Conservation (phyloP, 305 asterid genomes). For the Fraxinus sp. region DNA sequence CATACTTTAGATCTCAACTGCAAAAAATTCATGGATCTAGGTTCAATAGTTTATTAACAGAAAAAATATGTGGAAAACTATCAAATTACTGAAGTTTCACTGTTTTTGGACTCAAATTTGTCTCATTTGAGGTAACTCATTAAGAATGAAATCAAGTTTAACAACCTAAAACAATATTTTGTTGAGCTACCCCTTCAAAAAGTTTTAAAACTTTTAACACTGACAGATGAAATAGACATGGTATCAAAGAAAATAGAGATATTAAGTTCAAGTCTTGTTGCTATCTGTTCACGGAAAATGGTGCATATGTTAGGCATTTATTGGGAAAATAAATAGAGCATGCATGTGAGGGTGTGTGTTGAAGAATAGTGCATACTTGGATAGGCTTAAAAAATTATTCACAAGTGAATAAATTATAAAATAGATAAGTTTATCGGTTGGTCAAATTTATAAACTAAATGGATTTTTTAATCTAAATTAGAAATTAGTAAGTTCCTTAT, state of each 20-base stretch:
- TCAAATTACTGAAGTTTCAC: background rate
- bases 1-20: background rate
- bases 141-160: no score
- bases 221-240: background rate
- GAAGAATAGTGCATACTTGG: background rate
- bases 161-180: background rate
- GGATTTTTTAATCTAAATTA: no score
- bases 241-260: background rate
- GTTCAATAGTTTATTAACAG: background rate
- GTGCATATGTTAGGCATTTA: background rate
- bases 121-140: background rate
- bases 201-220: background rate
- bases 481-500: background rate
- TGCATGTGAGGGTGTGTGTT: background rate
- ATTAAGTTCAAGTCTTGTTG: background rate
- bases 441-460: background rate
- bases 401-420: no score
- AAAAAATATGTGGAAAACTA: background rate
- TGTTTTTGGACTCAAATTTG: background rate
- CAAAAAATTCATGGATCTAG: background rate
- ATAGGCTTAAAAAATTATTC: background rate
- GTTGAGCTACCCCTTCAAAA: background rate
- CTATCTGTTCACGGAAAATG: background rate
- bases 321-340: background rate
- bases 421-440: background rate